Percentiles rank a stretch among this genome's conserved stretches.
Evolutionary conservation across 129 eudicot genomes (phyloP).

Genomic region (Escallonia rubra): DNA sequence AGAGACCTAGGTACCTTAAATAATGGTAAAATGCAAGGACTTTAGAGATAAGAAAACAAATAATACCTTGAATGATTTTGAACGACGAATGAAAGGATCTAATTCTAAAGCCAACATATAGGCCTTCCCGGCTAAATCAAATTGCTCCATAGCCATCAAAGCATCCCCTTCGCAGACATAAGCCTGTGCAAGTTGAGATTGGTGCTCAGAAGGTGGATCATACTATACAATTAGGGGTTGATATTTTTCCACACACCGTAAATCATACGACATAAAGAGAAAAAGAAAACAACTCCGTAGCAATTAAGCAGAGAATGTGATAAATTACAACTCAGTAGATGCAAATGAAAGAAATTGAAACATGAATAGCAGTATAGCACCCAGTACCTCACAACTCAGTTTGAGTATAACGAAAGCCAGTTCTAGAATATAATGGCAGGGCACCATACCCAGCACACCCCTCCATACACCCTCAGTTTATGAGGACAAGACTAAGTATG

Average conservation of each 20-base stretch:
- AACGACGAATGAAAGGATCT: slow-evolving; percentile 75
- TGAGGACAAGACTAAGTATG: too few species aligned
- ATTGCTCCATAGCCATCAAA: slow-evolving; percentile 69
- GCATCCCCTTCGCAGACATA: slow-evolving; percentile 80
- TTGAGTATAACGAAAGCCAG: too few species aligned
- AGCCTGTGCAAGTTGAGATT: slow-evolving; percentile 38
- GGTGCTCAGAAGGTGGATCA: background rate
- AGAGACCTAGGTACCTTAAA: too few species aligned
- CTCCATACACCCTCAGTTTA: too few species aligned
- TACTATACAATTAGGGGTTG: background rate
- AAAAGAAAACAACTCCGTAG: background rate
- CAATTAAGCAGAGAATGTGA: background rate
- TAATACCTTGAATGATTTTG: slow-evolving; percentile 78
- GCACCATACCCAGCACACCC: too few species aligned
- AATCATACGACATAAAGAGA: background rate
- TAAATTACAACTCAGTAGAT: too few species aligned
- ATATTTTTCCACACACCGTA: background rate
- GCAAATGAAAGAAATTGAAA: too few species aligned
- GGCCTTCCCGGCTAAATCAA: slow-evolving; percentile 56
- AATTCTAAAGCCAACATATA: slow-evolving; percentile 61
- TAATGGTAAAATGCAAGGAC: too few species aligned
- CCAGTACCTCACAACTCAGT: too few species aligned
- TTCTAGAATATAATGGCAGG: too few species aligned
- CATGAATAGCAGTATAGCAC: too few species aligned
- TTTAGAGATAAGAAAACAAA: background rate